Conservation (phyloP, 148 eudicot species). For the Selenicereus undatus region DNA sequence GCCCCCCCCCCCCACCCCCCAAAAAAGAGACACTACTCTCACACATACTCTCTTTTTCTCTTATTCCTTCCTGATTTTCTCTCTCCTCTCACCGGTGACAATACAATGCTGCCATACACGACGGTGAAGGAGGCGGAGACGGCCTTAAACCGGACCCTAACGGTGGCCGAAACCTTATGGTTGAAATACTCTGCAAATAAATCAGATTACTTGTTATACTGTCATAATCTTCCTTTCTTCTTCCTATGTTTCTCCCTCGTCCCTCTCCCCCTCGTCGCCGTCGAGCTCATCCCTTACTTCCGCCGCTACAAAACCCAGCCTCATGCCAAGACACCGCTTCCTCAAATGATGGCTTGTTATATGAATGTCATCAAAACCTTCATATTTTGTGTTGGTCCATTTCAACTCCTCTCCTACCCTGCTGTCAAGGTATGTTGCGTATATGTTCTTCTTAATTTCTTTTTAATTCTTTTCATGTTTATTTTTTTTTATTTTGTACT, state of each 20-base stretch:
- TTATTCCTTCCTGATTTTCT: too few species aligned
- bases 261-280: constrained; percentile 45
- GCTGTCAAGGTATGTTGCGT: constrained; percentile 42
- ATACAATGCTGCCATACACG: constrained; percentile 63
- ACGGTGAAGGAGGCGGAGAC: constrained; percentile 51
- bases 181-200: constrained; percentile 66
- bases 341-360: constrained; percentile 52
- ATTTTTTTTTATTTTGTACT: too few species aligned
- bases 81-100: neutral
- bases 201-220: constrained; percentile 71
- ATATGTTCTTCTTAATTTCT: neutral
- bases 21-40: too few species aligned
- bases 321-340: constrained; percentile 41
- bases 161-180: constrained; percentile 63
- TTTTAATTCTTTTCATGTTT: too few species aligned
- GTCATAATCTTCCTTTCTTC: constrained; percentile 74
- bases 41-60: too few species aligned
- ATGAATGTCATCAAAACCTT: constrained; percentile 65
- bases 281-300: constrained; percentile 38
- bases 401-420: constrained; percentile 74
- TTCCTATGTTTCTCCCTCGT: constrained; percentile 54
- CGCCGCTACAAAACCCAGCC: constrained; percentile 73
- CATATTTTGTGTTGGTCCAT: constrained; percentile 67
- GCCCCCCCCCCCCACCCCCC: too few species aligned
- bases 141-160: constrained; percentile 50